Conservation (phyloP, 78 protist species). For the Dictyostelium firmibasis region DNA sequence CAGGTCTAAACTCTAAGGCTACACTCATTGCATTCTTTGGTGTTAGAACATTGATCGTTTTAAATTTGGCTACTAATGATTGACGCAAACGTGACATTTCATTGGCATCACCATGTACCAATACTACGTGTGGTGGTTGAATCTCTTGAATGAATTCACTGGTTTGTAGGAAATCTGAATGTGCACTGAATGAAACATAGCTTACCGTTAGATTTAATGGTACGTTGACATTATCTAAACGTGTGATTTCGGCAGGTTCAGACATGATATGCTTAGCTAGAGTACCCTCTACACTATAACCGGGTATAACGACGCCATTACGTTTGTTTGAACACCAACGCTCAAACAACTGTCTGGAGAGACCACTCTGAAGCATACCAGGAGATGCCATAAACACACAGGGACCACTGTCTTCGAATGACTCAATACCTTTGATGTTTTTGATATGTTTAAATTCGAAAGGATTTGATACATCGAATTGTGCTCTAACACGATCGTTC, state of each 20-base stretch:
- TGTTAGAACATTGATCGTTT: constrained; percentile 44
- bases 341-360: constrained; percentile 94
- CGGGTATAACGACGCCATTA: constrained; percentile 94
- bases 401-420: constrained; percentile 90
- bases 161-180: constrained; percentile 94
- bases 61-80: constrained; percentile 59
- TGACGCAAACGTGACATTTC: constrained; percentile 87
- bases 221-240: constrained; percentile 35
- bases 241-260: constrained; percentile 49
- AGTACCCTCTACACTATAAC: constrained; percentile 96
- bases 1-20: constrained; percentile 43
- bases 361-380: constrained; percentile 95
- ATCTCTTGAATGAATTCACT: constrained; percentile 89
- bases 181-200: constrained; percentile 96
- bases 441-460: constrained; percentile 92
- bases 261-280: constrained; percentile 88
- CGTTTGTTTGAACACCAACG: constrained; percentile 86
- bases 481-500: constrained; percentile 89
- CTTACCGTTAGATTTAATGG: constrained; percentile 78
- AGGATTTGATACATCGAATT: constrained; percentile 90
- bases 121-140: constrained; percentile 85
- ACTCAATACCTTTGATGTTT: constrained; percentile 69
- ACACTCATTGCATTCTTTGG: constrained; percentile 75
- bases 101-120: constrained; percentile 95
- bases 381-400: constrained; percentile 97